Percentiles rank a stretch among this genome's conserved stretches.
These are phyloP conservation scores for Auricularia sp. DNA, from an alignment of 768 basidiomycete species.

Conservation along the genomic window DNA sequence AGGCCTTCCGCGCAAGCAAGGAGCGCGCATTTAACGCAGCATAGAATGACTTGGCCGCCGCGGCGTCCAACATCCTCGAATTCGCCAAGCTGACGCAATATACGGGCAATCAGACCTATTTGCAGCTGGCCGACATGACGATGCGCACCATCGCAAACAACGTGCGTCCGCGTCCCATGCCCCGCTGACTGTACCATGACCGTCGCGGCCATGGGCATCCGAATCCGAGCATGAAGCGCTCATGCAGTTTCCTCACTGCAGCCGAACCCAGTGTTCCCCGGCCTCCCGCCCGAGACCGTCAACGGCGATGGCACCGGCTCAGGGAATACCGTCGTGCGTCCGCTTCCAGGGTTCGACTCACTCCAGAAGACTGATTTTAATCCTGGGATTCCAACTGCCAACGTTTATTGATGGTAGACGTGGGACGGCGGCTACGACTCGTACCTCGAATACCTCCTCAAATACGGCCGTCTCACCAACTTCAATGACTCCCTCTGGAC, in stretches of 20 bases:
- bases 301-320: slow-evolving; percentile 40
- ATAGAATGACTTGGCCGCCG: not conserved
- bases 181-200: too few relatives aligned
- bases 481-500: slow-evolving; percentile 44
- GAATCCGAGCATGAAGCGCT: too few relatives aligned
- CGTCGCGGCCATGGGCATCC: too few relatives aligned
- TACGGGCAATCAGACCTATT: slow-evolving; percentile 53
- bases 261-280: slow-evolving; percentile 16
- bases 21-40: not conserved
- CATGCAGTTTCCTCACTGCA: not conserved
- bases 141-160: slow-evolving; percentile 38
- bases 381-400: too few relatives aligned
- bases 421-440: slow-evolving; percentile 65
- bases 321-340: slow-evolving; percentile 45
- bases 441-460: slow-evolving; percentile 71
- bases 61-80: not conserved
- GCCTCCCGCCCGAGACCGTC: slow-evolving; percentile 49
- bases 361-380: too few relatives aligned
- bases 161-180: slow-evolving; percentile 16
- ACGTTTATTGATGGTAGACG: slow-evolving; percentile 23
- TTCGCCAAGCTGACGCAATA: slow-evolving; percentile 35
- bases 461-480: slow-evolving; percentile 59
- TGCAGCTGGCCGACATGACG: slow-evolving; percentile 38
- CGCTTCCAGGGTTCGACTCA: too few relatives aligned
- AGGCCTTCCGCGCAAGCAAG: too few relatives aligned